Evolutionary conservation across 805 yeast species (phyloP), one percentile per base, ranked within the genome.

Genomic region (Sugiyamaella qingdaonensis): DNA sequence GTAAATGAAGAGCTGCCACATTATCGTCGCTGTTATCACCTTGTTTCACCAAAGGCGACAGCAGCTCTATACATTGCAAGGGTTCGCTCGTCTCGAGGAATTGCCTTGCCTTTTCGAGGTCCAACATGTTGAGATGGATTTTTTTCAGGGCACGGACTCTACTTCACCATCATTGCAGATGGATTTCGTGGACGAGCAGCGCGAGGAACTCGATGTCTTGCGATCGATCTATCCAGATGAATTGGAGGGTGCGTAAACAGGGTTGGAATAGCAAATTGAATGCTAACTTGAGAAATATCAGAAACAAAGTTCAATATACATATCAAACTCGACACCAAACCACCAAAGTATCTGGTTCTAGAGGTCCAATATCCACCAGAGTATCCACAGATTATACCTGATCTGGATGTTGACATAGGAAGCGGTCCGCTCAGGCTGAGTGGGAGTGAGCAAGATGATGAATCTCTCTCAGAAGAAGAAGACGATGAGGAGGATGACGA

Each of bases 211-310:
- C 45, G 97, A 91, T 68, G 90, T 94, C 49, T 77, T 92, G 54
- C 84, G 88, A 65, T 84, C 95, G 14, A 92, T 92, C 52, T 92
- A 94, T 67, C 99, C 98, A 4, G 97, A 92, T 65, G 99, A 92
- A 68, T 70, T 88, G 32, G 62, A 59, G 47, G 37, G 57, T 54
- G 48, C 18, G 57, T 45, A 14, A 11, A n/a, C 21, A 14, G 19
- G 42, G 43, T 32, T 43, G 18, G 2, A 27, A 16, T 24, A 2
- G 16, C 19, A 24, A 19, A 29, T 14, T 14, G 4, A 34, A 46
- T 46, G 37, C 29, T 46, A 57, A 19, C 61, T 58, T 70, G 29
- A 36, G 70, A 73, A 9, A 61, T 75, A 34, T 64, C 78, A 1
- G 78, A 77, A 18, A 68, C 73, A 5, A 75, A 75, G 35, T 87